phyloP scores from a whole-genome alignment of 768 basidiomycete genomes.

The Boletales sp. region DNA sequence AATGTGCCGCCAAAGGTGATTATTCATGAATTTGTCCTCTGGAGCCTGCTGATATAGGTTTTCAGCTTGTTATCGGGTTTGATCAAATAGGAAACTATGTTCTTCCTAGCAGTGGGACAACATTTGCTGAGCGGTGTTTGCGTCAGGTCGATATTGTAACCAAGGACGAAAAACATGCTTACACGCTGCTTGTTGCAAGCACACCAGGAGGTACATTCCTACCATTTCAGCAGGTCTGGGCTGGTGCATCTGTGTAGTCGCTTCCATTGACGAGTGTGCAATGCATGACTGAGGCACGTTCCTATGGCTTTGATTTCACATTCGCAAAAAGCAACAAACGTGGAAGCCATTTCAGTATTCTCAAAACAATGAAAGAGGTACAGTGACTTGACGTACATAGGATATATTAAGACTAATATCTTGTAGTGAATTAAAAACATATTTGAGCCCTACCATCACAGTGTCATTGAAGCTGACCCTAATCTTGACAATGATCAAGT shows the following conservation, averaged over 20 bases:
- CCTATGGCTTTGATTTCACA: slow-evolving; percentile 18
- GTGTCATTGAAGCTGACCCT: slow-evolving; percentile 10
- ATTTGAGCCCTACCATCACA: slow-evolving; percentile 6
- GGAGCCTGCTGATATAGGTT: neutral
- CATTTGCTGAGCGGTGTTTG: neutral
- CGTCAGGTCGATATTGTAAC: slow-evolving; percentile 19
- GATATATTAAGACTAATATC: neutral
- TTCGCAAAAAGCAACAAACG: slow-evolving; percentile 18
- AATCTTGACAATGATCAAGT: slow-evolving; percentile 13
- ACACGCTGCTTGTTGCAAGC: slow-evolving; percentile 26
- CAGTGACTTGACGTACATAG: neutral
- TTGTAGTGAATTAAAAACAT: slow-evolving; percentile 13
- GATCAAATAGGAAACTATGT: neutral
- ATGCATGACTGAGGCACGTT: slow-evolving; percentile 10
- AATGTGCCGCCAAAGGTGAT: neutral
- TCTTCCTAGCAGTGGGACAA: neutral
- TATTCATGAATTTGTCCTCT: neutral
- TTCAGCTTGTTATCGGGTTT: neutral
- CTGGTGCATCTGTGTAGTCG: slow-evolving; percentile 12
- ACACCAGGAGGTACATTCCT: slow-evolving; percentile 24
- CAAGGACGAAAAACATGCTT: slow-evolving; percentile 30
- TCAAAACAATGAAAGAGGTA: slow-evolving; percentile 27
- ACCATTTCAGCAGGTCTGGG: slow-evolving; percentile 32
- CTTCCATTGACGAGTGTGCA: slow-evolving; percentile 10
- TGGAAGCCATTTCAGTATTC: slow-evolving; percentile 19